Evolutionary conservation across 805 yeast genomes (phyloP), one percentile per base, ranked within the genome.

Genomic region (Teunomyces lycoperdinae): DNA sequence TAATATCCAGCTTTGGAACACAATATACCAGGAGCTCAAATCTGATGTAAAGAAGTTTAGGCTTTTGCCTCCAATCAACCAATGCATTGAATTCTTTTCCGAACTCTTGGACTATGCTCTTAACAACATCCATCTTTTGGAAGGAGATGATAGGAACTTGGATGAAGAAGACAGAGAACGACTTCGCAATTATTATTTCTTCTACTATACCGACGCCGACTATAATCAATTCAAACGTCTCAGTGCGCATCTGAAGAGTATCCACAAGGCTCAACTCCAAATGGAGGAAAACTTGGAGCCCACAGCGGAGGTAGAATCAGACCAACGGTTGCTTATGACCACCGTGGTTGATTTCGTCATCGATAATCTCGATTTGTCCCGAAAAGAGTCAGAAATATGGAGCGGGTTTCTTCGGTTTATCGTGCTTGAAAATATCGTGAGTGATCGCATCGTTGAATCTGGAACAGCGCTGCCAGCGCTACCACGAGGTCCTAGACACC

Each of bases 21-120:
- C 57, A 42, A 59, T 64, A n/a, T 64, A 64, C 48, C 68, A 64
- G 44, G 69, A 66, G 45, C 36, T 66, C 29, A 63, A 61, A 44
- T 51, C 51, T 31, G 59, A 56, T 24, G 49, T 57, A 8, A 45
- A 48, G 17, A 49, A 35, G 42, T 52, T 46, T 24, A 51, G 53
- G 27, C 26, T 42, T 17, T 40, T 54, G 30, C 58, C 58, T 1
- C 47, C 52, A 17, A 50, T 59, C 39, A 38, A 41, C 27, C 58
- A 58, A 40, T 49, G 58, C 14, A 41, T 53, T 16, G 42, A 47
- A 8, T 59, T 63, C 35, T 61, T 58, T 43, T 43, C 50, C 16
- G 67, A 65, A 9, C 28, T 60, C 8, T 27, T 61, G 33, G 68
- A 63, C 44, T 57, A 57, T 45, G 52, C 62, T 36, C 51, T 65